phyloP scores from a whole-genome alignment of 1,139 yeast genomes.

The Hanseniaspora sp. region DNA sequence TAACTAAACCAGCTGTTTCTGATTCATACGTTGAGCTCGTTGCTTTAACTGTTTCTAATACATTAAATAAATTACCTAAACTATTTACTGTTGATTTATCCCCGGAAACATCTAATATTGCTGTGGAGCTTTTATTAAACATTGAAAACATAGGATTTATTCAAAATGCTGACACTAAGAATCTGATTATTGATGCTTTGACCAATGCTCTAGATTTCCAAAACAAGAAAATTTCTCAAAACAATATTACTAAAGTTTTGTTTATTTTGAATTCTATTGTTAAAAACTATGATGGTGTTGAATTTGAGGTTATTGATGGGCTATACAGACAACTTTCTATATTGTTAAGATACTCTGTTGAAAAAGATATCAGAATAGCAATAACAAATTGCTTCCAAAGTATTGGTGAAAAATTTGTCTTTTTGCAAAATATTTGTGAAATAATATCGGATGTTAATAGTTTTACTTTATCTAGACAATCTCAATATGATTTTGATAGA shows the following conservation, averaged over 20 bases:
- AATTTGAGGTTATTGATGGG: conserved; percentile 44
- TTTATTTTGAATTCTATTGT: conserved; percentile 48
- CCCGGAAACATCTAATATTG: conserved; percentile 42
- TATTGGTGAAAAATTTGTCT: conserved; percentile 45
- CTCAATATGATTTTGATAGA: conserved; percentile 69
- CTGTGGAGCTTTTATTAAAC: conserved; percentile 43
- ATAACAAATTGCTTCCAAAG: conserved; percentile 50
- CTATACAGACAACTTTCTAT: conserved; percentile 49
- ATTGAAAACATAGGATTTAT: conserved; percentile 53
- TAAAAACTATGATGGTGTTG: conserved; percentile 22
- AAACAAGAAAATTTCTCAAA: conserved; percentile 40
- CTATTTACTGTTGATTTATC: conserved; percentile 37
- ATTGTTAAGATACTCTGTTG: conserved; percentile 48
- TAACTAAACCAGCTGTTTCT: conserved; percentile 34
- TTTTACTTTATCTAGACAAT: conserved; percentile 49
- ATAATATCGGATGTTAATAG: conserved; percentile 60
- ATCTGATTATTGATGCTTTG: conserved; percentile 46
- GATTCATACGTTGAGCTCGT: conserved; percentile 41
- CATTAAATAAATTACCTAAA: conserved; percentile 41
- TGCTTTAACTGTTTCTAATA: conserved; percentile 46
- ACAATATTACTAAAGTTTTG: conserved; percentile 50
- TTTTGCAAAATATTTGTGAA: conserved; percentile 37
- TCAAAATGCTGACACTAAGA: conserved; percentile 46
- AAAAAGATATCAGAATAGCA: conserved; percentile 48
- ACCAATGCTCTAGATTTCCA: conserved; percentile 56